Base-by-base conservation (phyloP, 495 filamentous ascomycete genomes). In the Penicillium cinerascens region DNA sequence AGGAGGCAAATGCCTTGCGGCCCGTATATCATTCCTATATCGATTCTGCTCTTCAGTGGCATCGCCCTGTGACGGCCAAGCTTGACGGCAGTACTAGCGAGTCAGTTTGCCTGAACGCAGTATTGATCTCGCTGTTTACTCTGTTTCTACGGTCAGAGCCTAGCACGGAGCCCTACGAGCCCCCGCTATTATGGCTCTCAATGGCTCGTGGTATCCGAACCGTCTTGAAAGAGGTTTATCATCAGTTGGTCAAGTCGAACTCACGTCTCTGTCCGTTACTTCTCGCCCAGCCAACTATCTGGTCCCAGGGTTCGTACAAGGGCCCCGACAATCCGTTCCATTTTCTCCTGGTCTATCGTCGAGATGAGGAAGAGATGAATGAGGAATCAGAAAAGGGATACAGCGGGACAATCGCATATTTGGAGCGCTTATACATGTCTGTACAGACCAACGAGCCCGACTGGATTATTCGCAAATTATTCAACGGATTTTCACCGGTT, bases 401-500 rank as follows among this genome's bases (percentile, higher is more conserved):
- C 47, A 52, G 63, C 26, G 43, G 54, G 13, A 55, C 62, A 3
- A 50, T 76, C 5, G 46, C 47, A 25, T 74, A 68, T 49, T 49
- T 78, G 18, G 71, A 69, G 23, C 53, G 47, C 23, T 55, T 72
- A 17, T 63, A 71, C 33, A 38, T 55, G 11, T 48, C 68, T 13
- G 51, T 68, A 17, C 55, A 66, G 16, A 49, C 35, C 8, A 49
- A 57, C 37, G 65, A 69, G 20, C 41, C 54, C 0, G 46, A 51
- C 0, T 55, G 48, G 36, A 39, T 46, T n/a, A 42, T 69, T 17
- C 64, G 63, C 33, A 57, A 72, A 18, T 60, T 70, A 36, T 47
- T 75, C 29, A 57, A 58, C 21, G 52, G 63, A 2, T 76, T 78
- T 47, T 70, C 73, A 7, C 67, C 70, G 25, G 23, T 71, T 5